Percentiles rank a stretch among this genome's conserved stretches.
Evolutionary conservation across 306 rosid species (phyloP).

Genomic region (Pyrus betulifolia): DNA sequence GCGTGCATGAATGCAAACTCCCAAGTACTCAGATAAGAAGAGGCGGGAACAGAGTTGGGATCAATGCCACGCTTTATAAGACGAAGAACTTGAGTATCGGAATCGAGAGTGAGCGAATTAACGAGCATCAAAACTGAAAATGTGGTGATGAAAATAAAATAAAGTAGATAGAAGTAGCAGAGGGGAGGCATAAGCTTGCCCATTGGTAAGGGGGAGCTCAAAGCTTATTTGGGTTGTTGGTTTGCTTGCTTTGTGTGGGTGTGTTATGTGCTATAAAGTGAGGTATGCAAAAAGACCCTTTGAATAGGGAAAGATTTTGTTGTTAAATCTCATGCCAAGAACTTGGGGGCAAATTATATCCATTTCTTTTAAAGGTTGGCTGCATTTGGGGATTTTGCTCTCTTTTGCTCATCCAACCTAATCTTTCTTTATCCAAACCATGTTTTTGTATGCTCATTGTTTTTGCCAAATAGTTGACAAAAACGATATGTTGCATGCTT

Average conservation of each 20-base stretch:
- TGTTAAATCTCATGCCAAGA: conserved; percentile 35
- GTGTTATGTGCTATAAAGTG: background rate
- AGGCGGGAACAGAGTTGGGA: conserved; percentile 29
- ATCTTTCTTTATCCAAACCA: background rate
- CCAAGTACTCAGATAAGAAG: conserved; percentile 33
- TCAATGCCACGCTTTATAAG: conserved; percentile 27
- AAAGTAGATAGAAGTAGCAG: conserved; percentile 3
- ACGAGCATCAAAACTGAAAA: conserved; percentile 1
- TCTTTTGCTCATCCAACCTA: background rate
- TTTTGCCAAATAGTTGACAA: background rate
- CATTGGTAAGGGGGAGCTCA: conserved; percentile 4
- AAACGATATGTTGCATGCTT: too few relatives aligned
- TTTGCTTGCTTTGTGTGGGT: background rate
- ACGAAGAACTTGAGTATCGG: conserved; percentile 23
- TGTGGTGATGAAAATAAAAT: conserved; percentile 5
- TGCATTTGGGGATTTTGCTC: background rate
- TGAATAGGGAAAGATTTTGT: background rate
- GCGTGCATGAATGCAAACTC: conserved; percentile 4
- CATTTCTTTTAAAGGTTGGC: conserved; percentile 5
- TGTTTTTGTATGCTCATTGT: background rate
- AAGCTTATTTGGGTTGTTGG: too few relatives aligned
- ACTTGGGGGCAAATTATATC: background rate
- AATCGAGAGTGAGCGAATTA: conserved; percentile 20
- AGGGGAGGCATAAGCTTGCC: conserved; percentile 10
- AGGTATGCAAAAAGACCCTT: background rate